Percentiles rank a stretch among this genome's conserved stretches.
Evolutionary conservation across 73 alveolate genomes (phyloP).

Genomic region (Paramecium primaurelia): DNA sequence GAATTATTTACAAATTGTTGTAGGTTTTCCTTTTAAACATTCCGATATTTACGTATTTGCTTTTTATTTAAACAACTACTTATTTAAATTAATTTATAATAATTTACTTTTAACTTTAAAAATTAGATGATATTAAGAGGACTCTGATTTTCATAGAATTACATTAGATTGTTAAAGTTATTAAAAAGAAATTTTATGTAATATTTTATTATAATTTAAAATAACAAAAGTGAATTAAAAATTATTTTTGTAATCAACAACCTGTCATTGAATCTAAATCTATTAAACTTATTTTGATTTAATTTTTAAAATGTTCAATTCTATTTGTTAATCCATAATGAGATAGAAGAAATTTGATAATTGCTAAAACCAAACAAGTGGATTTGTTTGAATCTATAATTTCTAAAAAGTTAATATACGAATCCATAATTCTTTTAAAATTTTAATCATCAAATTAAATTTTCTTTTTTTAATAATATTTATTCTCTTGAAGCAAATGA

Average conservation of each 20-base stretch:
- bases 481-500: background rate
- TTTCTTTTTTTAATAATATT: background rate
- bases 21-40: too few relatives aligned
- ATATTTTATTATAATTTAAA: background rate
- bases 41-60: too few relatives aligned
- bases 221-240: background rate
- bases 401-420: background rate
- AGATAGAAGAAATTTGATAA: background rate
- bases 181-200: too few relatives aligned
- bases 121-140: too few relatives aligned
- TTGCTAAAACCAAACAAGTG: background rate
- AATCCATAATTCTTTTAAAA: background rate
- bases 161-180: background rate
- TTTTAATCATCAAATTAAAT: background rate
- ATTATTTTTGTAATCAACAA: background rate
- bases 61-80: too few relatives aligned
- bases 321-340: background rate
- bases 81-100: too few relatives aligned
- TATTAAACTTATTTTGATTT: background rate
- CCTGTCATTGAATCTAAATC: background rate
- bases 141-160: background rate
- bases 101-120: too few relatives aligned
- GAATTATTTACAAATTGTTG: too few relatives aligned
- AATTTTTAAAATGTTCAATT: background rate
- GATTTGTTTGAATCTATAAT: background rate